Conservation (phyloP, 176 grass and related monocot genomes). For the Raddia distichophylla region DNA sequence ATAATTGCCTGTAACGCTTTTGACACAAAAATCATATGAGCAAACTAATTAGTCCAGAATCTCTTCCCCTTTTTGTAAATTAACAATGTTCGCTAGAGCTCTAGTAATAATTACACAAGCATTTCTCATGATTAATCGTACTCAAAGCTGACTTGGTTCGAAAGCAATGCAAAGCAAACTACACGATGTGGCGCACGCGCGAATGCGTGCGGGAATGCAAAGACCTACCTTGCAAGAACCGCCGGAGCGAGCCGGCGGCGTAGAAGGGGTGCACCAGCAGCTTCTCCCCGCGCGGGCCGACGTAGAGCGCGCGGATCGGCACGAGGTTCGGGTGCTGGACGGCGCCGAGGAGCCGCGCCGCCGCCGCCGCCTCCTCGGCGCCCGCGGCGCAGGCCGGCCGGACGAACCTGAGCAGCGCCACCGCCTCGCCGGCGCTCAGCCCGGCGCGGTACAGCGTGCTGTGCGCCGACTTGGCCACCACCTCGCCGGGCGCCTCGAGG, state of each 20-base stretch:
- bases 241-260: constrained; percentile 75
- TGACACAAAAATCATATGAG: not conserved
- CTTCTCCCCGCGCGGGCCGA: constrained; percentile 87
- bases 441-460: constrained; percentile 87
- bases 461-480: constrained; percentile 80
- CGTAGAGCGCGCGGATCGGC: constrained; percentile 77
- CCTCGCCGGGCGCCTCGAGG: constrained; percentile 92
- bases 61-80: not conserved
- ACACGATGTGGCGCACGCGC: not conserved
- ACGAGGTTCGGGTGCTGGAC: constrained; percentile 80
- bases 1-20: constrained; percentile 37
- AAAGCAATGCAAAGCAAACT: constrained; percentile 32
- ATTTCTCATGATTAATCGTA: constrained; percentile 36
- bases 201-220: not conserved
- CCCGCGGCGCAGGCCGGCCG: constrained; percentile 61
- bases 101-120: not conserved
- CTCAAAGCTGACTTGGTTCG: constrained; percentile 27
- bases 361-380: constrained; percentile 56
- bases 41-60: not conserved
- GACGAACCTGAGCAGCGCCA: constrained; percentile 79
- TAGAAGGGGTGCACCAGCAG: constrained; percentile 90
- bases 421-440: constrained; percentile 48
- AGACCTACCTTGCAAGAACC: constrained; percentile 64
- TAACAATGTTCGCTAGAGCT: constrained; percentile 9
- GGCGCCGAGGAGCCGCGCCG: constrained; percentile 55